Evolutionary conservation across 176 grass and related monocot genomes (phyloP).

Genomic region (Zoysia japonica): DNA sequence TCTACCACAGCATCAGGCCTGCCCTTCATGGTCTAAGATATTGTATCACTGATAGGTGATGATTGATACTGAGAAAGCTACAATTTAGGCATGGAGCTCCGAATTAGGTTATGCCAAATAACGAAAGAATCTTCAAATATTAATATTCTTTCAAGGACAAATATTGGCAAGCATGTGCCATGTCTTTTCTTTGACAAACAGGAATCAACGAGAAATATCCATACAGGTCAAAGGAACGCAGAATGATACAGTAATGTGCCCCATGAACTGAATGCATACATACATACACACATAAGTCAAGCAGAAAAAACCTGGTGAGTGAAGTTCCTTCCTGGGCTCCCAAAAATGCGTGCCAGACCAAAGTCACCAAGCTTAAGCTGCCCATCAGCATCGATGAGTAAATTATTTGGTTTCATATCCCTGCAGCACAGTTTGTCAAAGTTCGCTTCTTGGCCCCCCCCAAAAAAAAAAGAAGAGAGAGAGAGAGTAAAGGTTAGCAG

Average conservation of each 20-base stretch:
- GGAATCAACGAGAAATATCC: conserved; percentile 24
- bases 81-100: neutral
- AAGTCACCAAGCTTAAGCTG: conserved; percentile 97
- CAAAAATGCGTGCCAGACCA: conserved; percentile 91
- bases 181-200: conserved; percentile 6
- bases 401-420: conserved; percentile 99
- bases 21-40: conserved; percentile 10
- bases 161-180: conserved; percentile 1
- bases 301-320: conserved; percentile 82
- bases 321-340: conserved; percentile 87
- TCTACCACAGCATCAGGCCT: neutral
- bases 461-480: neutral
- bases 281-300: conserved; percentile 5
- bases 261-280: neutral
- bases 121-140: neutral
- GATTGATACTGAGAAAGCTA: neutral
- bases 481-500: conserved; percentile 7
- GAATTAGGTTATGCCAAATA: neutral
- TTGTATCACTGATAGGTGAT: neutral
- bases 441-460: neutral
- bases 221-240: neutral
- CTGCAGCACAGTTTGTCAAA: conserved; percentile 52
- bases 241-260: conserved; percentile 4
- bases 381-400: conserved; percentile 84
- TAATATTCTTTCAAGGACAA: conserved; percentile 3